These are phyloP conservation scores for Termitomyces sp. DNA, from an alignment of 768 basidiomycete genomes.

Conservation along the genomic window DNA sequence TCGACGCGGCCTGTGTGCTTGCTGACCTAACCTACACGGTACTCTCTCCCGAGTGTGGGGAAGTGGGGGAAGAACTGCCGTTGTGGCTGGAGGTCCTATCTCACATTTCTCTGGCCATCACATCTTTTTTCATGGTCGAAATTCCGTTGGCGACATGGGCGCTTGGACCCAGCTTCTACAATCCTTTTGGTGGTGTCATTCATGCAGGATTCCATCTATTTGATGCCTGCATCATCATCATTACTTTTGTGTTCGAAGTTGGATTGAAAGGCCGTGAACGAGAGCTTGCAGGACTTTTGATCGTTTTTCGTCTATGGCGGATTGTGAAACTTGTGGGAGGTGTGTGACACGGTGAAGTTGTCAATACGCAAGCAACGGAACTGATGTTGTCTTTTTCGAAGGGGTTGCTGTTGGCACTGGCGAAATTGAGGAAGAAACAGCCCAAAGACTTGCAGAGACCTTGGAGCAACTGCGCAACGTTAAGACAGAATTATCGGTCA, in stretches of 20 bases:
- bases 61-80: conserved; percentile 38
- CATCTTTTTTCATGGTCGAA: conserved; percentile 72
- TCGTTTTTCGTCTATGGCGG: conserved; percentile 78
- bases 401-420: conserved; percentile 76
- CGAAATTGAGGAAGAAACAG: conserved; percentile 58
- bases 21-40: conserved; percentile 69
- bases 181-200: conserved; percentile 52
- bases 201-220: conserved; percentile 70
- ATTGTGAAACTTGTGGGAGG: conserved; percentile 69
- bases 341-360: conserved; percentile 16
- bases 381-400: conserved; percentile 22
- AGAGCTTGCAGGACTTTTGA: conserved; percentile 67
- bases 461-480: conserved; percentile 45
- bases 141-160: conserved; percentile 70
- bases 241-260: conserved; percentile 73
- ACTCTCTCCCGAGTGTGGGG: conserved; percentile 48
- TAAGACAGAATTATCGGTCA: conserved; percentile 38
- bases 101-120: conserved; percentile 64
- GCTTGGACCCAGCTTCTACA: conserved; percentile 58
- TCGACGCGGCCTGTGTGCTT: conserved; percentile 71
- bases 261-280: conserved; percentile 63
- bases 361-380: background rate
- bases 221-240: conserved; percentile 67
- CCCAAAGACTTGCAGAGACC: conserved; percentile 46
- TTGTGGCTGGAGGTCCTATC: conserved; percentile 62